Evolutionary conservation across 2,329 filamentous ascomycete species (phyloP).

Genomic region (Aureobasidium sp.): DNA sequence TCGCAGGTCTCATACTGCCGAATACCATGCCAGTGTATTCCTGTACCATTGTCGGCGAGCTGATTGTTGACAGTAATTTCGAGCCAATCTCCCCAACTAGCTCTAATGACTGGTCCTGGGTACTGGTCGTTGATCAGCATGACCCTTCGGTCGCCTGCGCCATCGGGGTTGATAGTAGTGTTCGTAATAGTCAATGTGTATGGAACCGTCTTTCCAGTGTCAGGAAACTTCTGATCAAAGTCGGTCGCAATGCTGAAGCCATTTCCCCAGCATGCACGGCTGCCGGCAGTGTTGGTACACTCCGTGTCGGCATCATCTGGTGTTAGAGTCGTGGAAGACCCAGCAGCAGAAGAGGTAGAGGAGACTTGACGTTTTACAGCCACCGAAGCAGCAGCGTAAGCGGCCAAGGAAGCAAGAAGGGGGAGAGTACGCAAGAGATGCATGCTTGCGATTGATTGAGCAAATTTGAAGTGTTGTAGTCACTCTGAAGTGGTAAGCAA

Average conservation of each 20-base stretch:
- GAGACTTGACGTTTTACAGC: background rate
- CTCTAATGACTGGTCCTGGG: slow-evolving; percentile 51
- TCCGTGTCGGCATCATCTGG: background rate
- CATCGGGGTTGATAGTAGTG: slow-evolving; percentile 40
- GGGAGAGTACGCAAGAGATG: background rate
- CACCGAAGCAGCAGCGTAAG: slow-evolving; percentile 4
- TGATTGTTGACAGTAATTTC: slow-evolving; percentile 50
- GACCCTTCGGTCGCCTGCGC: slow-evolving; percentile 24
- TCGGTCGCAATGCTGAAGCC: slow-evolving; percentile 29
- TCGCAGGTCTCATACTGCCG: slow-evolving; percentile 50
- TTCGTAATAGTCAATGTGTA: slow-evolving; percentile 41
- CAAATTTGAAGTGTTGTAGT: slow-evolving; percentile 7
- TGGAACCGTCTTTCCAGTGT: slow-evolving; percentile 26
- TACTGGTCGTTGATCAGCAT: slow-evolving; percentile 56
- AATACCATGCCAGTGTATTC: slow-evolving; percentile 56
- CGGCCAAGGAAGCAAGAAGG: background rate
- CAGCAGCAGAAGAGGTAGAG: background rate
- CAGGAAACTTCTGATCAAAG: slow-evolving; percentile 28
- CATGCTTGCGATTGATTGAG: slow-evolving; percentile 5
- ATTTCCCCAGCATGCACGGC: slow-evolving; percentile 13
- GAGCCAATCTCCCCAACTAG: slow-evolving; percentile 42
- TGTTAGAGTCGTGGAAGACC: background rate
- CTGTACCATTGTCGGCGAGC: slow-evolving; percentile 48
- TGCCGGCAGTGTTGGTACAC: background rate
- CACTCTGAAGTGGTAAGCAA: background rate